Conservation (phyloP, 129 eudicot species). For the Saposhnikovia divaricata region DNA sequence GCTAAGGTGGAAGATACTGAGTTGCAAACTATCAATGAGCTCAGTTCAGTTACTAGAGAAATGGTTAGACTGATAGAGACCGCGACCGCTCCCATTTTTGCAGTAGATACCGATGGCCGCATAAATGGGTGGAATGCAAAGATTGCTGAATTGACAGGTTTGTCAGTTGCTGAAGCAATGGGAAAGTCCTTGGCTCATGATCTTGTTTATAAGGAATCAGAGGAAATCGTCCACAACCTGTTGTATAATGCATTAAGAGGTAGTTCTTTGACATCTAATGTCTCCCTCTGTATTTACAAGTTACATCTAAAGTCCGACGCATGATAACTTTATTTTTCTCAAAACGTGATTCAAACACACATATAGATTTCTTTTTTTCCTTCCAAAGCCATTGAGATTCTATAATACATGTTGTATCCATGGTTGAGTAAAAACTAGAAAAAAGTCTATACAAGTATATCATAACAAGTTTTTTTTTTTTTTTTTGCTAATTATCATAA, state of each 20-base stretch:
- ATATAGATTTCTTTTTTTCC: not conserved
- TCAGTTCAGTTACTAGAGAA: conserved; percentile 48
- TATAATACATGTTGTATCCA: not conserved
- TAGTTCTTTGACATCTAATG: conserved; percentile 8
- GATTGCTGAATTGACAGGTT: conserved; percentile 56
- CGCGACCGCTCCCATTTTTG: conserved; percentile 62
- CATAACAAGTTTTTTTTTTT: not conserved
- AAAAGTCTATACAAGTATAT: not conserved
- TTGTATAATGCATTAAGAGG: conserved; percentile 51
- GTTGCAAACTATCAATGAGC: conserved; percentile 25
- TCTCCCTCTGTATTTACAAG: not conserved
- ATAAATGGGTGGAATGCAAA: conserved; percentile 74
- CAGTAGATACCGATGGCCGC: conserved; percentile 44
- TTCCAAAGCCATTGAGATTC: not conserved
- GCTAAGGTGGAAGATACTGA: conserved; percentile 24
- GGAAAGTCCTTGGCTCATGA: conserved; percentile 58
- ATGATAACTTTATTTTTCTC: not conserved
- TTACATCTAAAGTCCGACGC: not conserved
- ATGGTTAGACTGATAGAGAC: conserved; percentile 74
- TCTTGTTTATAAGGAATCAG: conserved; percentile 42
- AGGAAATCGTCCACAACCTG: conserved; percentile 32
- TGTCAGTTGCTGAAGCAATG: conserved; percentile 45
- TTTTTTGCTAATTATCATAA: no score
- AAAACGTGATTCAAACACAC: not conserved
- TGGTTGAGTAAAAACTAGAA: not conserved